A percentile compares a stretch with the other conserved stretches of the same genome.
These are phyloP conservation scores for Trametes polyzona DNA, from an alignment of 1,284 basidiomycete genomes.

Conservation along the genomic window DNA sequence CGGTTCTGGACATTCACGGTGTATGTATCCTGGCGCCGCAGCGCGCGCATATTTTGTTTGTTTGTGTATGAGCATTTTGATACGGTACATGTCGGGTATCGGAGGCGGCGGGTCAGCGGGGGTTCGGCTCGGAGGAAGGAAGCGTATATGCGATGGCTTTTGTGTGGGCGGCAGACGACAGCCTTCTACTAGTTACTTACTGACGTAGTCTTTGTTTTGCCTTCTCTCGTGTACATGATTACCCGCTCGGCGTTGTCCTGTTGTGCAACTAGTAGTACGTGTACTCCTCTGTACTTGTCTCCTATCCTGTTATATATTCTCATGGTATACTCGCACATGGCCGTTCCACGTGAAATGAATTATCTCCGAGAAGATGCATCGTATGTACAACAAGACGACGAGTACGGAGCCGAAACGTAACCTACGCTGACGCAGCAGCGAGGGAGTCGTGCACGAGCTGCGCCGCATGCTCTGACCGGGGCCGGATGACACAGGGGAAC, in stretches of 20 bases:
- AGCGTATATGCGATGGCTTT: background rate
- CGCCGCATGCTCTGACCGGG: background rate
- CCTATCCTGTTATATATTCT: conserved; percentile 5
- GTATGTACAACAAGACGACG: too few species aligned
- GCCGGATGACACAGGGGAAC: background rate
- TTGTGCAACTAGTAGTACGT: conserved; percentile 21
- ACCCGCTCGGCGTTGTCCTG: conserved; percentile 8
- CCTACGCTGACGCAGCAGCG: too few species aligned
- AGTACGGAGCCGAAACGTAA: too few species aligned
- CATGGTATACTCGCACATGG: background rate
- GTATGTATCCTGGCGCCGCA: conserved; percentile 6
- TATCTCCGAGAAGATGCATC: too few species aligned
- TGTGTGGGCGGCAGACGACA: background rate
- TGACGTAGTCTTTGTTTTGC: background rate
- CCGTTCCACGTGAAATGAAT: too few species aligned
- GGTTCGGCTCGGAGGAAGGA: background rate
- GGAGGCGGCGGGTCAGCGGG: background rate
- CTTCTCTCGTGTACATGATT: conserved; percentile 14
- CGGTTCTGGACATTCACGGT: conserved; percentile 10
- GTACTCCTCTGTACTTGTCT: conserved; percentile 13
- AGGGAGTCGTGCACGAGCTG: background rate
- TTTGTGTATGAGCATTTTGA: conserved; percentile 2
- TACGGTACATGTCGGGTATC: background rate
- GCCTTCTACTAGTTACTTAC: conserved; percentile 4
- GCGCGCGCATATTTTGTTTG: background rate